These are phyloP conservation scores for Neurospora cerealis DNA, from an alignment of 495 filamentous ascomycete species.

Conservation along the genomic window DNA sequence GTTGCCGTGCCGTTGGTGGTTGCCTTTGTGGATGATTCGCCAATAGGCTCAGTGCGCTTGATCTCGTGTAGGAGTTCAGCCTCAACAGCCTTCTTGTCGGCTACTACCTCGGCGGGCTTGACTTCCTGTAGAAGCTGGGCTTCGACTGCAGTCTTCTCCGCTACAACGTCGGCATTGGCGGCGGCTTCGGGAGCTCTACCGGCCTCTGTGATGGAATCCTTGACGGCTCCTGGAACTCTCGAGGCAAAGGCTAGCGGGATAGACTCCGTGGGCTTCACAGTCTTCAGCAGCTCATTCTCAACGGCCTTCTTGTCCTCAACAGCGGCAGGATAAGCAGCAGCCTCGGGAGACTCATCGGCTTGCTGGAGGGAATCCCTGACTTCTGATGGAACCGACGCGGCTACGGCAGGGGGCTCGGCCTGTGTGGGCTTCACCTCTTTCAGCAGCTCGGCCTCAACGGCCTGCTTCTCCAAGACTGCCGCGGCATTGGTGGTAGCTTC, in stretches of 20 bases:
- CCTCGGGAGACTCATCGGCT: conserved; percentile 57
- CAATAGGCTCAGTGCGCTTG: conserved; percentile 8
- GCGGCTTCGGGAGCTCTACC: conserved; percentile 60
- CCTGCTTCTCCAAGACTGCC: conserved; percentile 69
- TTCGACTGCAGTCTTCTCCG: conserved; percentile 74
- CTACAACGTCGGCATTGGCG: conserved; percentile 53
- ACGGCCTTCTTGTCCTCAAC: conserved; percentile 74
- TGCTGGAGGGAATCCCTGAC: conserved; percentile 64
- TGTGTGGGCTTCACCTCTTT: conserved; percentile 24
- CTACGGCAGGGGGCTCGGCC: conserved; percentile 18
- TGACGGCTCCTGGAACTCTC: conserved; percentile 61
- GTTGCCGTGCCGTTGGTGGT: not conserved
- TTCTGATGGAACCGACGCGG: conserved; percentile 52
- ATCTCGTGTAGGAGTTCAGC: conserved; percentile 40
- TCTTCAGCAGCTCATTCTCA: conserved; percentile 55
- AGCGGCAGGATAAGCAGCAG: conserved; percentile 53
- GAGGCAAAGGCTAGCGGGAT: conserved; percentile 37
- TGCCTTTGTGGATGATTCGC: conserved; percentile 12
- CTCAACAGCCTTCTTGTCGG: conserved; percentile 69
- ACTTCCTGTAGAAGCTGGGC: conserved; percentile 48
- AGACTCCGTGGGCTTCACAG: conserved; percentile 34
- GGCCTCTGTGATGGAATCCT: conserved; percentile 61
- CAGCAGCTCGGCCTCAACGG: conserved; percentile 58
- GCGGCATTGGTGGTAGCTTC: conserved; percentile 61
- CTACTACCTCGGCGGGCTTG: conserved; percentile 43